A percentile compares a stretch with the other conserved stretches of the same genome.
Conservation (phyloP, 306 rosid genomes). For the Erythrophleum fordii region DNA sequence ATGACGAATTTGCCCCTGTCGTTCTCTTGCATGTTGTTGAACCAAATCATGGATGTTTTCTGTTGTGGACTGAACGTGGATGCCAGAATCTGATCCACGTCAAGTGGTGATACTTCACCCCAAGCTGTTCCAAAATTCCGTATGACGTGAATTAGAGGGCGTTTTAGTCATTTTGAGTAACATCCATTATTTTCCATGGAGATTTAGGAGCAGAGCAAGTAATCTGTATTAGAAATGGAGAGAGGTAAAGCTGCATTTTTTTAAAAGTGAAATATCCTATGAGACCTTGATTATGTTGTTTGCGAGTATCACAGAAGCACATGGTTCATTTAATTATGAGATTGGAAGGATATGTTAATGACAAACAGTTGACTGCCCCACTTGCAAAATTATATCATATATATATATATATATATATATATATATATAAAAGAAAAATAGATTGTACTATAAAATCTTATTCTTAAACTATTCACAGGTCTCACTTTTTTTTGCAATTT, state of each 20-base stretch:
- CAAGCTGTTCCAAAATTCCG: not conserved
- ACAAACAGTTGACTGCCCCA: not conserved
- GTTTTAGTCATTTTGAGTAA: not conserved
- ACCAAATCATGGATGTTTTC: conserved; percentile 34
- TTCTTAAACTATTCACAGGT: too few relatives aligned
- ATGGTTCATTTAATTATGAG: not conserved
- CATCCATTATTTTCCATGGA: not conserved
- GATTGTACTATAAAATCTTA: too few relatives aligned
- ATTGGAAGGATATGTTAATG: not conserved
- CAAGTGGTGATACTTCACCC: conserved; percentile 37
- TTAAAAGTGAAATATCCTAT: not conserved
- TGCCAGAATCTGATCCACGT: conserved; percentile 46
- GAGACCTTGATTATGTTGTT: not conserved
- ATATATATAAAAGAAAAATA: too few relatives aligned
- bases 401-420: too few relatives aligned
- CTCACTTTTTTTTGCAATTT: too few relatives aligned
- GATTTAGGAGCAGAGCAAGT: not conserved
- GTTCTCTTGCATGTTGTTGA: not conserved
- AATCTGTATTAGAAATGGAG: not conserved
- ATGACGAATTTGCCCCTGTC: conserved; percentile 19
- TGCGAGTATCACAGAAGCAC: not conserved
- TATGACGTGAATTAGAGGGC: not conserved
- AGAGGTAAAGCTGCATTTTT: not conserved
- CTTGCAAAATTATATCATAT: not conserved
- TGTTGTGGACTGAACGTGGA: conserved; percentile 30